Base-by-base conservation (phyloP, 139 green algal genomes). In the Chlamydomonas sp. region DNA sequence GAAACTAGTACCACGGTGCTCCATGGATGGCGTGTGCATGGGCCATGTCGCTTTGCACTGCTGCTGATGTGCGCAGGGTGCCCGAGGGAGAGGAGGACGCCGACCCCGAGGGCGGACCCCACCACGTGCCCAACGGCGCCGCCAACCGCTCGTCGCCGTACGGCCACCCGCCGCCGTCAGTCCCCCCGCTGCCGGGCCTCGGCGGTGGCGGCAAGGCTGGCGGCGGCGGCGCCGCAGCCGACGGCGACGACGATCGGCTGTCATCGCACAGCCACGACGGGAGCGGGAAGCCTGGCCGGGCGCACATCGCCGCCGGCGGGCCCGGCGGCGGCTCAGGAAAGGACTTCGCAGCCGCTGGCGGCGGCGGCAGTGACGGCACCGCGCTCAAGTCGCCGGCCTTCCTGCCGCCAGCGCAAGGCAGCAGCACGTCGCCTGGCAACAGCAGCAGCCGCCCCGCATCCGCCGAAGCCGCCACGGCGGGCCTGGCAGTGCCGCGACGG, bases 41-140 rank as follows among this genome's bases (percentile, higher is more conserved):
- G 31, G 31, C 31, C 31, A 49, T 49, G 31, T 49, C 31, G 31
- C 31, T 49, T 49, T 58, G 12, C 4, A 3, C 61, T 60, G 6
- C 61, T 6, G 17, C 3, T 10, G 1, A 5, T 16, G 31, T 49
- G 31, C 31, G 31, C 83, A 87, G 83, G n/a, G 83, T 87, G 16
- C 83, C 83, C 2, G 83, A 87, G 73, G 83, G 57, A 1, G 83
- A 87, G 31, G 83, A 87, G 82, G 82, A 87, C 62, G 83, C 31
- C 1, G 83, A 87, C 63, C 83, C 83, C 3, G 83, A 87, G 62
- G 18, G 60, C 63, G 83, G 83, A 1, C 17, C 71, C 1, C 20
- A 59, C 7, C 71, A 16, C 4, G 74, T 5, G 6, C 62, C 62
- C 62, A 87, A 80, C 15, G 63, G 8, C 71, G 80, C 83, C 31